phyloP scores from a whole-genome alignment of 208 protist genomes.

The Trypanosoma cruzi region DNA sequence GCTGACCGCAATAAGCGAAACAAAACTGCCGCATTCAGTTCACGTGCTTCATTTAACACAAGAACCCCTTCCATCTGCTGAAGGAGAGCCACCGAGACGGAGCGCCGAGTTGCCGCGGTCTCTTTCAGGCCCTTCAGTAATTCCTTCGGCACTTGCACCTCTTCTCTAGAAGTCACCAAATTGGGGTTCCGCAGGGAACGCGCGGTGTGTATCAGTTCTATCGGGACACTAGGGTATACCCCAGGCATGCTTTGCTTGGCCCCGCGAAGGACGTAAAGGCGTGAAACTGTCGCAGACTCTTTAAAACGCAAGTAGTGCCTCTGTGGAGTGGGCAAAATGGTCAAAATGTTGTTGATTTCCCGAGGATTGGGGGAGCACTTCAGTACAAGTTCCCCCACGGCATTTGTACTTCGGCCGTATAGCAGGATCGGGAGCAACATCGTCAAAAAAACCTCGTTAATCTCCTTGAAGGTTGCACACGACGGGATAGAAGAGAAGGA shows the following conservation, averaged over 20 bases:
- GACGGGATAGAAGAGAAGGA: conserved; percentile 34
- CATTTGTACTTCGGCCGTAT: conserved; percentile 41
- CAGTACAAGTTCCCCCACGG: conserved; percentile 37
- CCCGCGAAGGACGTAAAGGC: conserved; percentile 55
- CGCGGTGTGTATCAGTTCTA: conserved; percentile 43
- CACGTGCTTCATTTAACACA: conserved; percentile 72
- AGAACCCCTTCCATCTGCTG: conserved; percentile 61
- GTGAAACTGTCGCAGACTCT: conserved; percentile 42
- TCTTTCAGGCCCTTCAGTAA: conserved; percentile 28
- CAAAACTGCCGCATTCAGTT: conserved; percentile 64
- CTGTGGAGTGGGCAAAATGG: conserved; percentile 75
- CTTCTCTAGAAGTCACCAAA: conserved; percentile 12
- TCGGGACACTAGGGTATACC: conserved; percentile 48
- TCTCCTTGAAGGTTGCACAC: conserved; percentile 80
- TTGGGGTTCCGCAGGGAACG: conserved; percentile 27
- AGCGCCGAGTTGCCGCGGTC: conserved; percentile 26
- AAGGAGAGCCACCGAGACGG: conserved; percentile 52
- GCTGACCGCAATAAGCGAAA: conserved; percentile 79
- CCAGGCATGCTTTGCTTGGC: conserved; percentile 63
- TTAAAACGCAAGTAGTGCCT: conserved; percentile 60
- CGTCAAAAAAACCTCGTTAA: conserved; percentile 80
- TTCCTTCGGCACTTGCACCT: conserved; percentile 24
- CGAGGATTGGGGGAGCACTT: conserved; percentile 43
- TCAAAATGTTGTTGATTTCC: conserved; percentile 60
- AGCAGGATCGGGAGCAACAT: conserved; percentile 71